Evolutionary conservation across 2,329 filamentous ascomycete species (phyloP).

Genomic region (Colletotrichum cereale): DNA sequence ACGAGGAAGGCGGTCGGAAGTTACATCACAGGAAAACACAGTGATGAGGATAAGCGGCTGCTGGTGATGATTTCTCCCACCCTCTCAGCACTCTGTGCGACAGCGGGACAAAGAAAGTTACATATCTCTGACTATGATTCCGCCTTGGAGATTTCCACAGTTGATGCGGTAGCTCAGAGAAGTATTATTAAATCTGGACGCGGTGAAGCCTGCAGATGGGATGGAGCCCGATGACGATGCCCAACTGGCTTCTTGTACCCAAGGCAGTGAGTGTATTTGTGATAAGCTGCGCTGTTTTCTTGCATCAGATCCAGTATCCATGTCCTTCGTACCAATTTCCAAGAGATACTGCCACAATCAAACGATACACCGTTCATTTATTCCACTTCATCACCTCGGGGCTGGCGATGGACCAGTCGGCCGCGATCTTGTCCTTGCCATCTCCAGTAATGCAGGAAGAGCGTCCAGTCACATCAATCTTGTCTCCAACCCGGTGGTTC

Average conservation of each 20-base stretch:
- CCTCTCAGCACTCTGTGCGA: background rate
- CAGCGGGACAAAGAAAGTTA: background rate
- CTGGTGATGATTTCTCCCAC: background rate
- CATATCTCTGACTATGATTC: background rate
- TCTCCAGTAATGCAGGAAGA: no score
- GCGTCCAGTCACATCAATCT: no score
- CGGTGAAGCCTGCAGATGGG: background rate
- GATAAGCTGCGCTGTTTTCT: background rate
- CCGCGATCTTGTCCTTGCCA: no score
- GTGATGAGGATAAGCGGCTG: background rate
- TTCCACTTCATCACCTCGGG: no score
- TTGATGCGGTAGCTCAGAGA: background rate
- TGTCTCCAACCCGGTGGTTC: no score
- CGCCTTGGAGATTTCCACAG: no score
- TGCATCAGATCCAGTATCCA: background rate
- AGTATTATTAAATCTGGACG: background rate
- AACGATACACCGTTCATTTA: no score
- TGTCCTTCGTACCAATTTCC: background rate
- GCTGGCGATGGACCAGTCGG: no score
- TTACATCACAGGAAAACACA: background rate
- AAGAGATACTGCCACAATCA: no score
- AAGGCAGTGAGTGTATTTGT: no score
- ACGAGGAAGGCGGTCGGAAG: background rate
- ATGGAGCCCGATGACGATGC: background rate
- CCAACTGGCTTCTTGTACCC: background rate